phyloP scores from a whole-genome alignment of 108 stramenopile species.

The Epithemia pelagica region DNA sequence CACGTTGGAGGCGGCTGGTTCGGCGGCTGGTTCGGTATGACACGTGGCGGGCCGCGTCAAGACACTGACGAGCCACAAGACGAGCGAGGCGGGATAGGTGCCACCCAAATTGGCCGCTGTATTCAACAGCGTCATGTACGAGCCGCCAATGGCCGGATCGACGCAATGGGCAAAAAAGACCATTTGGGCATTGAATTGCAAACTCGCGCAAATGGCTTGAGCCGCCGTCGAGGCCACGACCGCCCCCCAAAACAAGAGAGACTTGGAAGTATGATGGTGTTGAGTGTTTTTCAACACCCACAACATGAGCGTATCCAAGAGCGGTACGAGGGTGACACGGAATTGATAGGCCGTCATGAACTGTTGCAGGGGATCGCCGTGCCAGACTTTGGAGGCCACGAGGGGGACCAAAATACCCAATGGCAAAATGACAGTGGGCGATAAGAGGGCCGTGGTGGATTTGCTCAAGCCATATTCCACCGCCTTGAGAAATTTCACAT shows the following conservation, averaged over 20 bases:
- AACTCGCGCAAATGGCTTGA: conserved; percentile 78
- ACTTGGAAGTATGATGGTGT: conserved; percentile 4
- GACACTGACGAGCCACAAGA: conserved; percentile 74
- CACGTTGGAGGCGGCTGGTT: conserved; percentile 13
- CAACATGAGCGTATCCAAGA: conserved; percentile 74
- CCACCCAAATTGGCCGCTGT: conserved; percentile 93
- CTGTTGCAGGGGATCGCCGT: conserved; percentile 63
- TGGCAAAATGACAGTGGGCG: conserved; percentile 80
- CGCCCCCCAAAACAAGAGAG: conserved; percentile 51
- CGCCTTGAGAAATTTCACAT: conserved; percentile 86
- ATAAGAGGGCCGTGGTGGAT: conserved; percentile 76
- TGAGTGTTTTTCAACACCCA: conserved; percentile 17
- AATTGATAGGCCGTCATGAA: conserved; percentile 79
- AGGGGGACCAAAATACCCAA: conserved; percentile 79
- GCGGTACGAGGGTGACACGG: conserved; percentile 71
- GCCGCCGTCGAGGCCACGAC: conserved; percentile 78
- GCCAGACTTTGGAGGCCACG: conserved; percentile 72
- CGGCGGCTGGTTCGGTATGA: not conserved
- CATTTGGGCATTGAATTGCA: conserved; percentile 98
- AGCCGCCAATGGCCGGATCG: conserved; percentile 97
- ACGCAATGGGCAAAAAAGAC: conserved; percentile 93
- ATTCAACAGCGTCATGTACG: conserved; percentile 99
- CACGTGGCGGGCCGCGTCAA: conserved; percentile 44
- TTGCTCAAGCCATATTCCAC: conserved; percentile 79
- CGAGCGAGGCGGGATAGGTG: conserved; percentile 83